Base-by-base conservation (phyloP, 805 yeast genomes). In the Clavispora vitiphila region DNA sequence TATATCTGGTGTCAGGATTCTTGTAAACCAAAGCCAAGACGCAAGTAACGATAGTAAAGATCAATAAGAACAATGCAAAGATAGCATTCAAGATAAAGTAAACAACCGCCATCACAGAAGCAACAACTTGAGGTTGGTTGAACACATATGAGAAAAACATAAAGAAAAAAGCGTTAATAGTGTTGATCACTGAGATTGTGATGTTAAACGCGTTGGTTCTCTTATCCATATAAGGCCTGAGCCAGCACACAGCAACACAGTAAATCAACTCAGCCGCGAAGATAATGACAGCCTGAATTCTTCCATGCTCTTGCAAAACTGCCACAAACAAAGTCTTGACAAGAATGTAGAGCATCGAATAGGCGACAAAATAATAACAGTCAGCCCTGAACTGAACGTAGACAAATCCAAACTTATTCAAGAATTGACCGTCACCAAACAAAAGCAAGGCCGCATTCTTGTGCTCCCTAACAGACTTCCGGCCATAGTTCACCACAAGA, bases 121-220 rank as follows among this genome's bases (percentile, higher is more conserved):
- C 81, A n/a, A 89, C 97, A 38, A 84, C 83, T 27, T 78, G 83
- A 3, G 95, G 95, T 64, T 86, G 93, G 29, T 73, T 76, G 69
- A 88, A 90, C 34, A 87, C 71, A 57, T 84, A 80, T 15, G 96
- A 85, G 69, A 88, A 93, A 67, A 93, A 90, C 67, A 89, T 65
- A 64, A 87, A 93, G 68, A 93, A 83, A 34, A 91, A 64, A 1
- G 96, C 77, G 62, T 93, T 93, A 56, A 91, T 65, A 42, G 88
- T 76, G 58, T 81, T 85, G 51, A 93, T 81, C 36, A 85, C 76
- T 29, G 87, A 81, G 53, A 91, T 86, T 37, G 86, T 75, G 53
- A 93, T 91, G 65, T 90, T 91, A 77, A 89, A 86, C n/a, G 80
- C 82, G 55, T 93, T 93, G 25, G 98, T 90, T 67, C 95, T 77